These are phyloP conservation scores for Jatropha podagrica DNA, from an alignment of 441 rosid genomes.

Conservation along the genomic window DNA sequence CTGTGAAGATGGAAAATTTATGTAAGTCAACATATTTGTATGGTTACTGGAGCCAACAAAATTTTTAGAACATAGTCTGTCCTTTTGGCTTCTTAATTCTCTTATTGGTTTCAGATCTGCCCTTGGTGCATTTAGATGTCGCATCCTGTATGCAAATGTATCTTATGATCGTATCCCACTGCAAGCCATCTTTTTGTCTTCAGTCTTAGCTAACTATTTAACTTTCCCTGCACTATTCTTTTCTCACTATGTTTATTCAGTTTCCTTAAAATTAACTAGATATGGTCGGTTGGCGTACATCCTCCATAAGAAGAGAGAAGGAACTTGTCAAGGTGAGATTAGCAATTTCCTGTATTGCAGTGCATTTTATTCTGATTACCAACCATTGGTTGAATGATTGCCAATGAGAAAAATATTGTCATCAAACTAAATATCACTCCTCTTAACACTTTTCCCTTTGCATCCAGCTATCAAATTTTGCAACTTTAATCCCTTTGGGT, in stretches of 20 bases:
- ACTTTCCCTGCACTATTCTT: constrained; percentile 3
- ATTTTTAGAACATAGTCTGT: constrained; percentile 15
- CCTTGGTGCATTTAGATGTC: constrained; percentile 69
- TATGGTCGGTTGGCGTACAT: constrained; percentile 99
- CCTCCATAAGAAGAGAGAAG: constrained; percentile 85
- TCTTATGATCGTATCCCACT: constrained; percentile 91
- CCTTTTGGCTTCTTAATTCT: background rate
- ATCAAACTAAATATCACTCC: background rate
- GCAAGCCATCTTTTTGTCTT: background rate
- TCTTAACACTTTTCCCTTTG: background rate
- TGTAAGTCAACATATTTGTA: constrained; percentile 47
- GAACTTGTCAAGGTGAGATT: constrained; percentile 76
- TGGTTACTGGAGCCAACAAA: background rate
- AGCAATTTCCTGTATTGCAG: background rate
- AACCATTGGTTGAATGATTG: background rate
- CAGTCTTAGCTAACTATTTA: constrained; percentile 10
- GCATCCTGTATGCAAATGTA: constrained; percentile 79
- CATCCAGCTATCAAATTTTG: background rate
- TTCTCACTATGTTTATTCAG: constrained; percentile 7
- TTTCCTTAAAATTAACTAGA: constrained; percentile 59
- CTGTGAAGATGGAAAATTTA: constrained; percentile 59
- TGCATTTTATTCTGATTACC: background rate
- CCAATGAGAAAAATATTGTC: background rate
- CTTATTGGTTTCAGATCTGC: constrained; percentile 52
- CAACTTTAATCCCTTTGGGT: background rate